Conservation (phyloP, 768 basidiomycete species). For the Dioszegia aurantiaca region DNA sequence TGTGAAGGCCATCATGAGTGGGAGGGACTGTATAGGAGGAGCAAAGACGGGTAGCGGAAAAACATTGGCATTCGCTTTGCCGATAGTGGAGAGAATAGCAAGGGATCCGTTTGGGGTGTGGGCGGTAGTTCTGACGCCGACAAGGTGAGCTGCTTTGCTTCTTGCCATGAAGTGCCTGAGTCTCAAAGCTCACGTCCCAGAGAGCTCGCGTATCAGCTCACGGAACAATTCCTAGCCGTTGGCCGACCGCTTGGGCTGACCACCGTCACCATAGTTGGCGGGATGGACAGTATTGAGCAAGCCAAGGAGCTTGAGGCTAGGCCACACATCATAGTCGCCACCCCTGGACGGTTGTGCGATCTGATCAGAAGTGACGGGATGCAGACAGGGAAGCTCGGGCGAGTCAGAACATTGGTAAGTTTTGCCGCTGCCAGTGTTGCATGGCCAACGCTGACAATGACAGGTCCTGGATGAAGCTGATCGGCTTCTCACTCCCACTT, state of each 20-base stretch:
- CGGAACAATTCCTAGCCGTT: conserved; percentile 90
- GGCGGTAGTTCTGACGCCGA: conserved; percentile 89
- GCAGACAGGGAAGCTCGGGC: conserved; percentile 71
- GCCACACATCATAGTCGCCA: conserved; percentile 92
- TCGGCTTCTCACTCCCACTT: conserved; percentile 80
- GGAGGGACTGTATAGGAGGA: conserved; percentile 93
- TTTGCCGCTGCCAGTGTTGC: background rate
- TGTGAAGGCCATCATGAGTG: conserved; percentile 79
- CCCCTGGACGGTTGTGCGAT: conserved; percentile 91
- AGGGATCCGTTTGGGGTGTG: conserved; percentile 92
- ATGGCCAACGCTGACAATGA: background rate
- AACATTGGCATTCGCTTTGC: conserved; percentile 93
- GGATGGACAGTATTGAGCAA: conserved; percentile 97
- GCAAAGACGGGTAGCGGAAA: conserved; percentile 98
- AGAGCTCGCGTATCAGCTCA: conserved; percentile 94
- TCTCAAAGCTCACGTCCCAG: conserved; percentile 54
- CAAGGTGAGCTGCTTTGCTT: conserved; percentile 61
- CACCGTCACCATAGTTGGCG: conserved; percentile 88
- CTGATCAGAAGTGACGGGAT: conserved; percentile 66
- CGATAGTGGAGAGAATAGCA: conserved; percentile 83
- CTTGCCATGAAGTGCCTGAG: background rate
- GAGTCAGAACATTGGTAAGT: conserved; percentile 79
- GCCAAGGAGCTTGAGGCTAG: conserved; percentile 77
- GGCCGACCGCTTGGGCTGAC: conserved; percentile 75
- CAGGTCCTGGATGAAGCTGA: conserved; percentile 97